Conservation (phyloP, 2,329 filamentous ascomycete species). For the Fusarium lyarnte region DNA sequence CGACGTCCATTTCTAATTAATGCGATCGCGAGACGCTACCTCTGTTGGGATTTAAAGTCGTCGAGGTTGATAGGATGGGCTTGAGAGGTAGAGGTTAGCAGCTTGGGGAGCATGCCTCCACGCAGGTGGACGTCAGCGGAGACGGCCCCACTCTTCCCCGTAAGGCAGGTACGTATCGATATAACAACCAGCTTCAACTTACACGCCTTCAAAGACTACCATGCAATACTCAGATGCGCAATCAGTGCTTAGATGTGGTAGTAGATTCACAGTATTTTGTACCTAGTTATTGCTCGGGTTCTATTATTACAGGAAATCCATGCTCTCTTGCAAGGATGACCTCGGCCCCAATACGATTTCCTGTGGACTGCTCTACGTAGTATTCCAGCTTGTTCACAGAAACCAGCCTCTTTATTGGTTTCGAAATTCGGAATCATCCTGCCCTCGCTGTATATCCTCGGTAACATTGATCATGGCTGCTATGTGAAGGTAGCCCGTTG, state of each 20-base stretch:
- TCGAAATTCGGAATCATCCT: background rate
- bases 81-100: constrained; percentile 38
- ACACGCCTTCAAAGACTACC: background rate
- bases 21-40: constrained; percentile 8
- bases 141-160: constrained; percentile 34
- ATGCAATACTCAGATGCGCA: background rate
- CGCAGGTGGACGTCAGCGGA: constrained; percentile 38
- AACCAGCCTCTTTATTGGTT: background rate
- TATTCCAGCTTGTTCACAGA: background rate
- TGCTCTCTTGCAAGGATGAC: background rate
- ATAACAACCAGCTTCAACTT: background rate
- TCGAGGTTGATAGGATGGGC: constrained; percentile 6
- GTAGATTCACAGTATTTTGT: background rate
- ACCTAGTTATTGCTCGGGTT: background rate
- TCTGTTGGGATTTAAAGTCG: constrained; percentile 14
- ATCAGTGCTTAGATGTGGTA: no score
- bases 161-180: constrained; percentile 29
- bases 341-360: background rate
- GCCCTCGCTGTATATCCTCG: background rate
- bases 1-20: constrained; percentile 56
- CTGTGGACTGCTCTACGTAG: background rate
- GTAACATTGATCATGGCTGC: background rate
- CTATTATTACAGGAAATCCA: background rate
- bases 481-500: background rate
- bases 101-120: constrained; percentile 29